Percentiles rank a stretch among this genome's conserved stretches.
These are phyloP conservation scores for Cytospora paraplurivora DNA, from an alignment of 2,329 filamentous ascomycete genomes.

Conservation along the genomic window DNA sequence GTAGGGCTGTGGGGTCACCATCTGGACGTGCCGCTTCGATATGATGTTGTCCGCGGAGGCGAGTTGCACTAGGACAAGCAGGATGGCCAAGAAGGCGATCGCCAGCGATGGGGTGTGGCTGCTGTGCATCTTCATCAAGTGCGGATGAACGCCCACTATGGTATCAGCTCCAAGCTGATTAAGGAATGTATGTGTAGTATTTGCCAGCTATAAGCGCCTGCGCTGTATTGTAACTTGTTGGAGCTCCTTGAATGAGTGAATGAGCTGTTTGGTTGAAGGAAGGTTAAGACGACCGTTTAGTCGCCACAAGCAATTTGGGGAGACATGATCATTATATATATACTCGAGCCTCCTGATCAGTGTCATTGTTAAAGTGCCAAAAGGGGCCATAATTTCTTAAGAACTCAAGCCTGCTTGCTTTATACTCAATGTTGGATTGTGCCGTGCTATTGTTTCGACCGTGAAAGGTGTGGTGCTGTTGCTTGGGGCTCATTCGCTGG, in stretches of 20 bases:
- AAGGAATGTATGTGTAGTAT: conserved; percentile 3
- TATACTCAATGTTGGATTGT: not conserved
- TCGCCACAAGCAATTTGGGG: not conserved
- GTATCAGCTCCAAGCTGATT: not conserved
- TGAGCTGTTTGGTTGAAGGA: not conserved
- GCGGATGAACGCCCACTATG: not conserved
- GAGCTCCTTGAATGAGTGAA: too few species aligned
- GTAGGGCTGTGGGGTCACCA: conserved; percentile 61
- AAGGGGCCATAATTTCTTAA: not conserved
- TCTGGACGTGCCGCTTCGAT: conserved; percentile 56
- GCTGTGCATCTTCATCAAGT: not conserved
- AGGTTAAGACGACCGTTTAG: not conserved
- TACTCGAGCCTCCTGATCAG: not conserved
- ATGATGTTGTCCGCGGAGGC: conserved; percentile 1
- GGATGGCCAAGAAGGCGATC: not conserved
- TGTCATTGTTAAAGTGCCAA: not conserved
- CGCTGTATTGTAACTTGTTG: conserved; percentile 1
- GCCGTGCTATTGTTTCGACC: conserved; percentile 4
- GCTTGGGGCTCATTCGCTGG: conserved; percentile 11
- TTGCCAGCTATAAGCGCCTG: not conserved
- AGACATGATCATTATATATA: not conserved
- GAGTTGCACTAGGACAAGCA: not conserved
- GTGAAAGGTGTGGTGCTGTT: not conserved
- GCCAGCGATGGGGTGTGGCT: not conserved
- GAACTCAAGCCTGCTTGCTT: not conserved